A percentile compares a stretch with the other conserved stretches of the same genome.
Conservation (phyloP, 208 protist genomes). For the Wallacemonas rigidus region DNA sequence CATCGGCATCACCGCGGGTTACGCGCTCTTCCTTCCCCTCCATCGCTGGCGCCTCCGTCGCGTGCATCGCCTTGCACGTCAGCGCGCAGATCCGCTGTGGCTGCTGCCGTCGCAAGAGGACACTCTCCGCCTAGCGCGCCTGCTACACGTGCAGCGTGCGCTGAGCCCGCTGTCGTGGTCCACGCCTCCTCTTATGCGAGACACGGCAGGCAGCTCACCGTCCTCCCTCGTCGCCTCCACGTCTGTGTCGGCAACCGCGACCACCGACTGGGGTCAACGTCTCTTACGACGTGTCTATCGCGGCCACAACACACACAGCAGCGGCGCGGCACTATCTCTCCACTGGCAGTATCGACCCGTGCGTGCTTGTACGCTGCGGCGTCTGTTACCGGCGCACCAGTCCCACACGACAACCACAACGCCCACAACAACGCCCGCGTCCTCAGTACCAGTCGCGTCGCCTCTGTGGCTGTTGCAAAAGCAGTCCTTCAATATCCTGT, state of each 20-base stretch:
- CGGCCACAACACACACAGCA: neutral
- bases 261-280: neutral
- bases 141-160: neutral
- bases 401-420: too few species aligned
- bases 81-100: constrained; percentile 26
- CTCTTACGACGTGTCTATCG: constrained; percentile 14
- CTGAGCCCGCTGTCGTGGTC: neutral
- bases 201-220: too few species aligned
- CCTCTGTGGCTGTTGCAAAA: constrained; percentile 35
- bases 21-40: neutral
- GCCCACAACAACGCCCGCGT: too few species aligned
- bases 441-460: neutral
- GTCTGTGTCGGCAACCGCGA: neutral
- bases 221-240: neutral
- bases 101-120: constrained; percentile 28
- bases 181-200: neutral
- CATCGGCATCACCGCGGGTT: neutral
- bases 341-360: too few species aligned
- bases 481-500: constrained; percentile 48
- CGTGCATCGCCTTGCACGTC: constrained; percentile 18
- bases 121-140: too few species aligned
- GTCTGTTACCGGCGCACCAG: too few species aligned
- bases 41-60: neutral
- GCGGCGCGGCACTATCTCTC: neutral
- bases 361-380: too few species aligned